Evolutionary conservation across 176 grass and related monocot genomes (phyloP).

Genomic region (Pontederia crassipes): DNA sequence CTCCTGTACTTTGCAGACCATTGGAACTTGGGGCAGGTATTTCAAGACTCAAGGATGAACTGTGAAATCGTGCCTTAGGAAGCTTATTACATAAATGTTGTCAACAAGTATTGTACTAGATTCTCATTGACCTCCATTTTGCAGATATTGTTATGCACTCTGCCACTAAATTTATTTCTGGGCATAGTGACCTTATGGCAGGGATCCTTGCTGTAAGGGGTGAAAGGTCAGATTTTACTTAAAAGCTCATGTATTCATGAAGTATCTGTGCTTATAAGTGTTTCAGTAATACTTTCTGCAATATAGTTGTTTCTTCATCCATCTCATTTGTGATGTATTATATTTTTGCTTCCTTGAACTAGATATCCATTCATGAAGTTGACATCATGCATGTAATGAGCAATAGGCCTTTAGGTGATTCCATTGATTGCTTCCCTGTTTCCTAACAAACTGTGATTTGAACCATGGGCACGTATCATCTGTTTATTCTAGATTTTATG

Average conservation of each 20-base stretch:
- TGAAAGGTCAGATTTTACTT: constrained; percentile 36
- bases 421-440: too few species aligned
- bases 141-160: constrained; percentile 99
- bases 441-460: too few species aligned
- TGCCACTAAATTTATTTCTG: constrained; percentile 93
- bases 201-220: constrained; percentile 95
- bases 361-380: too few species aligned
- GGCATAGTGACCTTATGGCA: constrained; percentile 97
- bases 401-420: too few species aligned
- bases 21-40: constrained; percentile 90
- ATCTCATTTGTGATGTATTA: background rate
- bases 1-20: constrained; percentile 76
- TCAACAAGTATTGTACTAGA: background rate
- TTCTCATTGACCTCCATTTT: background rate
- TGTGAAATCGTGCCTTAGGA: background rate
- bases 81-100: background rate
- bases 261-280: background rate
- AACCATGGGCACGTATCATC: too few species aligned
- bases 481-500: too few species aligned
- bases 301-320: too few species aligned
- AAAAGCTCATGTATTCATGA: constrained; percentile 1
- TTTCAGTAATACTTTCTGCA: background rate
- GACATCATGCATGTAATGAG: too few species aligned
- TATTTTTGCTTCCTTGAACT: background rate
- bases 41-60: background rate